Percentiles rank a stretch among this genome's conserved stretches.
Conservation (phyloP, 306 rosid genomes). For the Crataegus laevigata region DNA sequence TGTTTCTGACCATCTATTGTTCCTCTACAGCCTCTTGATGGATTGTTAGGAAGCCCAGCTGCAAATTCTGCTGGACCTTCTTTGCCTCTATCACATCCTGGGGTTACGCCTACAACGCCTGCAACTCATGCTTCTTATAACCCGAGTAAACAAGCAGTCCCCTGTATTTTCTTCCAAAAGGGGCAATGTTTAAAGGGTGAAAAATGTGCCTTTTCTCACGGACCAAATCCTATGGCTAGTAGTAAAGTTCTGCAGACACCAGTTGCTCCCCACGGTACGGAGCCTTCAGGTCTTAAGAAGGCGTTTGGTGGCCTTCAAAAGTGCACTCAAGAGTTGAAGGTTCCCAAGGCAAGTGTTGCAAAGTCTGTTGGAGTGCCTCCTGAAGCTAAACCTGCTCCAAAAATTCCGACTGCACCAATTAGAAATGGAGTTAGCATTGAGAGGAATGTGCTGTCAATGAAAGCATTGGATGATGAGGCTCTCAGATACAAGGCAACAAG, state of each 20-base stretch:
- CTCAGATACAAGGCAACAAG: constrained; percentile 34
- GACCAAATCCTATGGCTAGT: constrained; percentile 35
- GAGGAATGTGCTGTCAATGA: constrained; percentile 32
- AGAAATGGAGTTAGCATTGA: constrained; percentile 36
- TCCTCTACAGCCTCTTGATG: constrained; percentile 74
- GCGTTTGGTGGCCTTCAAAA: constrained; percentile 46
- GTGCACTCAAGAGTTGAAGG: constrained; percentile 46
- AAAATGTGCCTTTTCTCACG: constrained; percentile 76
- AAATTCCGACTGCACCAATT: constrained; percentile 36
- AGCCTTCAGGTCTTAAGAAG: constrained; percentile 43
- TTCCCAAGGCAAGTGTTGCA: constrained; percentile 29
- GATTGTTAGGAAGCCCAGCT: constrained; percentile 64
- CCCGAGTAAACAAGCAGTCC: constrained; percentile 64
- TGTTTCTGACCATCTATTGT: constrained; percentile 16
- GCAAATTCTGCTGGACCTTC: constrained; percentile 50
- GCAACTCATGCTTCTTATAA: constrained; percentile 36
- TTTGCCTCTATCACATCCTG: constrained; percentile 34
- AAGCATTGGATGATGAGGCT: constrained; percentile 41
- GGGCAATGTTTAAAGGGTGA: constrained; percentile 90
- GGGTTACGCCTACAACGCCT: constrained; percentile 38
- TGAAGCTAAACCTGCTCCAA: constrained; percentile 38
- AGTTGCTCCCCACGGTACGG: constrained; percentile 30
- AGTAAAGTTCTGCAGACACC: constrained; percentile 48
- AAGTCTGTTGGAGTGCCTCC: constrained; percentile 30
- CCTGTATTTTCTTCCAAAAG: constrained; percentile 85